Evolutionary conservation across 2,329 filamentous ascomycete genomes (phyloP), one percentile per base, ranked within the genome.

Genomic region (Alternaria novae-zelandiae): DNA sequence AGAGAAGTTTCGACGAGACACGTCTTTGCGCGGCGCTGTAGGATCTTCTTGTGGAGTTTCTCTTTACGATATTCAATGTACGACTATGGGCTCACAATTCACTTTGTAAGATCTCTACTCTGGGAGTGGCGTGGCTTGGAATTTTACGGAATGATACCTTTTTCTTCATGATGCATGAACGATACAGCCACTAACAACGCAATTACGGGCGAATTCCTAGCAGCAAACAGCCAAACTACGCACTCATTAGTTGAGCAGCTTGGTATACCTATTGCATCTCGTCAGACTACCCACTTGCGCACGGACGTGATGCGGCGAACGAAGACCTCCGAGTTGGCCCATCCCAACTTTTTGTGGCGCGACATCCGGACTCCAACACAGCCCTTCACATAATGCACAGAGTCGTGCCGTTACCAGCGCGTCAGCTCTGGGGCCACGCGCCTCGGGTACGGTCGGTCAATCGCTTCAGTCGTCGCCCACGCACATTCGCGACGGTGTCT

Each of bases 351-450:
- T 66, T 69, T 64, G 59, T 60, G 26, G 49, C 32, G 23, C 47
- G 45, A 59, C 53, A 6, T 51, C 23, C 6, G 20, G 21, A 20
- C 47, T 44, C 25, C 55, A 59, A 59, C 57, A 64, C 56, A 55
- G 47, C 61, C 36, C 46, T 44, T 30, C n/a, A 51, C 57, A 65
- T 57, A 28, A 77, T 77, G 74, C 66, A 74, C 51, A 59, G 70
- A 63, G 46, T 71, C 30, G 63, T 74, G 41, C 71, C 74, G 46
- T 65, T 72, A 65, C 72, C 74, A 68, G 75, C 76, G 57, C 77
- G 73, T 30, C 74, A 79, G 77, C 82, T 83, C 74, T 84, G 82
- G 83, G 81, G 81, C 64, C 82, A 84, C 75, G 81, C 82, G 63
- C 82, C 83, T 49, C 82, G 83, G 57, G 80, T 83, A 30, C 78